Conservation (phyloP, 2,329 filamentous ascomycete species). For the Ophiostoma angusticollis region DNA sequence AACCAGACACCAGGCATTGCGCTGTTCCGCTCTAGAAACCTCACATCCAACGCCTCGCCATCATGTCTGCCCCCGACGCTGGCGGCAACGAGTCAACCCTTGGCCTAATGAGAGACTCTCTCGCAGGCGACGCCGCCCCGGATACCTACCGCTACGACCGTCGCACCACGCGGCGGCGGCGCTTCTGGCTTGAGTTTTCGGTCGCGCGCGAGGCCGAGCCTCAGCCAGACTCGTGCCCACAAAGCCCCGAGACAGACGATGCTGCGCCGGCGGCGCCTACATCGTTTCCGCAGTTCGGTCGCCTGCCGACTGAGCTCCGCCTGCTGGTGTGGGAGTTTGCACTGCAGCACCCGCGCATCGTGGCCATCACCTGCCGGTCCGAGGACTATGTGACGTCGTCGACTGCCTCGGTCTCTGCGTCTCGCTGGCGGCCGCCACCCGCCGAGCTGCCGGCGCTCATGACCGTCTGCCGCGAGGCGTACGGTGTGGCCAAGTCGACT, state of each 20-base stretch:
- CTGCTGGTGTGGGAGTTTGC: slow-evolving; percentile 32
- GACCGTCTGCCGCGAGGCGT: slow-evolving; percentile 30
- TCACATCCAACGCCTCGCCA: no score
- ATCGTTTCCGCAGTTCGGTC: slow-evolving; percentile 27
- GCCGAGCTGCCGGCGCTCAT: slow-evolving; percentile 28
- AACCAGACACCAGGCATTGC: no score
- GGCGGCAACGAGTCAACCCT: no score
- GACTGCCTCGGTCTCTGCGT: slow-evolving; percentile 16
- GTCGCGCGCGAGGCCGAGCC: slow-evolving; percentile 28
- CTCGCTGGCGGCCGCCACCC: slow-evolving; percentile 4
- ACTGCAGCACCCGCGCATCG: slow-evolving; percentile 29
- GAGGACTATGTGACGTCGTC: slow-evolving; percentile 19
- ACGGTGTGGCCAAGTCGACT: slow-evolving; percentile 27
- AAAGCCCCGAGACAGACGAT: no score
- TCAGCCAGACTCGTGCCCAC: no score
- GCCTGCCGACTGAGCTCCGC: slow-evolving; percentile 32
- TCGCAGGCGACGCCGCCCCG: neutral
- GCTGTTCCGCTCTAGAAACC: no score
- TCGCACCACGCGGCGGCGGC: neutral
- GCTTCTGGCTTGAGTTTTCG: slow-evolving; percentile 34
- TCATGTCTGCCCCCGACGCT: no score
- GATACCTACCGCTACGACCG: neutral
- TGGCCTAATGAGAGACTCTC: no score
- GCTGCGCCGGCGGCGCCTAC: slow-evolving; percentile 10
- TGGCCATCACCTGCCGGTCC: slow-evolving; percentile 27